phyloP scores from a whole-genome alignment of 495 filamentous ascomycete genomes.

The Penicillium pancosmium region DNA sequence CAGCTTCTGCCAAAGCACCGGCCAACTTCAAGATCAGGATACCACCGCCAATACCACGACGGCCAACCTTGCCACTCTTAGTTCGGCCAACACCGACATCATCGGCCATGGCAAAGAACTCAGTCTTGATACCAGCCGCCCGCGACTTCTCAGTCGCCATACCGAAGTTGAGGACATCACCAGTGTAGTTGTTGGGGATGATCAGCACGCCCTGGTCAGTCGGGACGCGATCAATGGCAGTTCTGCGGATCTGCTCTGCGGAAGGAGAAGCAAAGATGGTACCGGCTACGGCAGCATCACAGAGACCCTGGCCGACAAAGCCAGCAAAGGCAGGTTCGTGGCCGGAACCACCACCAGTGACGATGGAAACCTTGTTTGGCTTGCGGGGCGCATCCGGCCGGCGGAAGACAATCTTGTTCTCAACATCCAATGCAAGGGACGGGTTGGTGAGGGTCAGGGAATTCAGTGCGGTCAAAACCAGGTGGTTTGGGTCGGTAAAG shows the following conservation, averaged over 20 bases:
- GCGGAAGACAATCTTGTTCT: constrained; percentile 86
- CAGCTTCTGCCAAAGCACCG: constrained; percentile 80
- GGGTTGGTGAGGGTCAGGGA: constrained; percentile 85
- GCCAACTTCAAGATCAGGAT: constrained; percentile 87
- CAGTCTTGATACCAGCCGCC: constrained; percentile 74
- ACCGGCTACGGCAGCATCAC: constrained; percentile 84
- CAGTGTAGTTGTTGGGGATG: constrained; percentile 68
- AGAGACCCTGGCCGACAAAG: constrained; percentile 71
- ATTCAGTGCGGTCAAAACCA: constrained; percentile 78
- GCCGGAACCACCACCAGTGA: constrained; percentile 89
- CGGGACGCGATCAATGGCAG: constrained; percentile 71
- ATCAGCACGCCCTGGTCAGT: constrained; percentile 73
- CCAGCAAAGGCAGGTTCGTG: constrained; percentile 90
- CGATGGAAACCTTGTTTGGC: constrained; percentile 68
- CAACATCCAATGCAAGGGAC: constrained; percentile 72
- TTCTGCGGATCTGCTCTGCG: constrained; percentile 82
- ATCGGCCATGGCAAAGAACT: constrained; percentile 95
- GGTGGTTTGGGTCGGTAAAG: constrained; percentile 78
- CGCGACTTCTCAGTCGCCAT: constrained; percentile 92
- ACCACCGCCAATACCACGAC: constrained; percentile 89
- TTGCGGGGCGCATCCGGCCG: constrained; percentile 57
- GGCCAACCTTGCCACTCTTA: constrained; percentile 86
- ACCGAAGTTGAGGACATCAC: constrained; percentile 92
- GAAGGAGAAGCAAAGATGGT: constrained; percentile 91
- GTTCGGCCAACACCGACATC: constrained; percentile 88